Percentiles rank a stretch among this genome's conserved stretches.
Conservation (phyloP, 192 early-diverging fungal genomes). For the Chytriomyces hyalinus region DNA sequence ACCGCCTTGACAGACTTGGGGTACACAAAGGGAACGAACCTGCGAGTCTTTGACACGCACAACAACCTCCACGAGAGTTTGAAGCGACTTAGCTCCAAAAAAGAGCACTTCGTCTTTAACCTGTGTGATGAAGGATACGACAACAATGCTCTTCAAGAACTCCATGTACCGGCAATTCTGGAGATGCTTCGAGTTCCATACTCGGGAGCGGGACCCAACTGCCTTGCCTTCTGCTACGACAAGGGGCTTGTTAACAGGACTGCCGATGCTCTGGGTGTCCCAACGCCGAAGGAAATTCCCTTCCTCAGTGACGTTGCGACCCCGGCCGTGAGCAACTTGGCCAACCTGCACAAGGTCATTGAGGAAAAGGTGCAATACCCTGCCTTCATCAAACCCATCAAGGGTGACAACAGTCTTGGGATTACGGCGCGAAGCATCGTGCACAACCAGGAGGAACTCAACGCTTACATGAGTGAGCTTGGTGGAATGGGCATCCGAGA, state of each 20-base stretch:
- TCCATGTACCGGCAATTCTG: slow-evolving; percentile 61
- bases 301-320: slow-evolving; percentile 43
- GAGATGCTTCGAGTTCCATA: slow-evolving; percentile 57
- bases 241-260: slow-evolving; percentile 62
- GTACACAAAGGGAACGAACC: slow-evolving; percentile 33
- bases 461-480: slow-evolving; percentile 53
- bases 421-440: slow-evolving; percentile 59
- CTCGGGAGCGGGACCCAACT: slow-evolving; percentile 63
- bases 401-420: slow-evolving; percentile 65
- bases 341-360: slow-evolving; percentile 36
- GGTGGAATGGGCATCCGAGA: slow-evolving; percentile 47
- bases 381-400: slow-evolving; percentile 63
- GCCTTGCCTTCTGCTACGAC: slow-evolving; percentile 61
- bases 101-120: slow-evolving; percentile 54
- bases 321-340: slow-evolving; percentile 26
- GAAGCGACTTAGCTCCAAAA: slow-evolving; percentile 24
- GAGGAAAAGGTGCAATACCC: slow-evolving; percentile 50
- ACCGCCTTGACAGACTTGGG: slow-evolving; percentile 44
- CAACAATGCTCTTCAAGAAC: slow-evolving; percentile 61
- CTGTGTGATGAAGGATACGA: slow-evolving; percentile 64
- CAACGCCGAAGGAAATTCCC: slow-evolving; percentile 55
- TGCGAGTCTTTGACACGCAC: slow-evolving; percentile 49
- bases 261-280: slow-evolving; percentile 58
- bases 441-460: slow-evolving; percentile 41
- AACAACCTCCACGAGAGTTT: slow-evolving; percentile 25